phyloP scores from a whole-genome alignment of 2,329 filamentous ascomycete species.

The Verticillium dahliae region DNA sequence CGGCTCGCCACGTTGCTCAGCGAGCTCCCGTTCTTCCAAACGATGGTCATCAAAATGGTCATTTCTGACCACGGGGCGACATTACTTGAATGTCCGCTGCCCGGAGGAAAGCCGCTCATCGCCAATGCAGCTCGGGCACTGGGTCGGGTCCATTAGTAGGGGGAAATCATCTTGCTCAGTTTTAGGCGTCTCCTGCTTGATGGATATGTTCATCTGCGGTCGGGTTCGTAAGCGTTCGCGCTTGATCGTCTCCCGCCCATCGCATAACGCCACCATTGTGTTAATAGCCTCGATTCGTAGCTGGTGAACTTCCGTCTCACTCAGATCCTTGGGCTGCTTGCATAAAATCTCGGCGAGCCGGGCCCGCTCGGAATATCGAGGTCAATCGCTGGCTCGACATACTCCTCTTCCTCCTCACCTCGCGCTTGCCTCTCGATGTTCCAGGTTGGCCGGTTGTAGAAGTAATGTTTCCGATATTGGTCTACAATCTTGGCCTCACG shows the following conservation, averaged over 20 bases:
- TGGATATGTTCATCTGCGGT: neutral
- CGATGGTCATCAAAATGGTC: slow-evolving; percentile 16
- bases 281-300: slow-evolving; percentile 11
- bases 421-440: slow-evolving; percentile 19
- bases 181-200: slow-evolving; percentile 4
- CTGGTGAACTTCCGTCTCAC: slow-evolving; percentile 8
- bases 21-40: slow-evolving; percentile 6
- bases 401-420: slow-evolving; percentile 15
- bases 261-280: slow-evolving; percentile 14
- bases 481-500: slow-evolving; percentile 5
- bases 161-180: slow-evolving; percentile 9
- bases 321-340: slow-evolving; percentile 9
- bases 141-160: slow-evolving; percentile 11
- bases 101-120: slow-evolving; percentile 8
- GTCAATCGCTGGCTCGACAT: slow-evolving; percentile 12
- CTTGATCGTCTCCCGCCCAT: slow-evolving; percentile 15
- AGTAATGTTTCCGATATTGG: slow-evolving; percentile 19
- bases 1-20: neutral
- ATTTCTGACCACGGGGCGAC: slow-evolving; percentile 12
- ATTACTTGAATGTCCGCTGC: slow-evolving; percentile 11
- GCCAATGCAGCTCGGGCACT: slow-evolving; percentile 14
- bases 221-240: neutral
- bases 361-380: slow-evolving; percentile 11
- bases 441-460: slow-evolving; percentile 17
- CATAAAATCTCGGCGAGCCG: slow-evolving; percentile 13